These are phyloP conservation scores for Nicotiana undulata DNA, from an alignment of 257 asterid genomes.

Conservation along the genomic window DNA sequence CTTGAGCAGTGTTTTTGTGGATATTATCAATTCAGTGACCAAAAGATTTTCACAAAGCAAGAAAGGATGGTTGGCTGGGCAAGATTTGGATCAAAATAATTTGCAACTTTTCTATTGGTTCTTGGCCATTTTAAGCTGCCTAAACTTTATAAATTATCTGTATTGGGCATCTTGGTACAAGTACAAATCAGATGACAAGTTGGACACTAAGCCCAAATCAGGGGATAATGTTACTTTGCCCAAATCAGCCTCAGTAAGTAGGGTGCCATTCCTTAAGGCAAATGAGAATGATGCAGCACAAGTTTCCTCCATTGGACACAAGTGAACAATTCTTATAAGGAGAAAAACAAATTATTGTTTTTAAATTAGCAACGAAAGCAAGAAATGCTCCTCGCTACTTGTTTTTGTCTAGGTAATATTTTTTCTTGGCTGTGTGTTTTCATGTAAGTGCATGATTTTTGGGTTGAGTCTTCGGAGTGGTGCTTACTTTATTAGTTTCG, in stretches of 20 bases:
- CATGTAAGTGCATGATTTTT: not conserved
- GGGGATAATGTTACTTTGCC: not conserved
- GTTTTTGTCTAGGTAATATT: not conserved
- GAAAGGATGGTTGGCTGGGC: constrained; percentile 51
- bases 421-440: not conserved
- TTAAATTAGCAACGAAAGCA: not conserved
- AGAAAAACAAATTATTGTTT: not conserved
- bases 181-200: constrained; percentile 27
- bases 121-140: constrained; percentile 42
- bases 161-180: constrained; percentile 66
- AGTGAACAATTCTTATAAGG: not conserved
- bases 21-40: constrained; percentile 33
- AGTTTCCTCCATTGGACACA: not conserved
- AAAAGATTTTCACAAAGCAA: constrained; percentile 29
- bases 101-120: constrained; percentile 55
- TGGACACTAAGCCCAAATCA: not conserved
- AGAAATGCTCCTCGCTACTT: not conserved
- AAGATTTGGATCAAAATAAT: constrained; percentile 35
- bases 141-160: constrained; percentile 53
- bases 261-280: constrained; percentile 22
- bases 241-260: constrained; percentile 10
- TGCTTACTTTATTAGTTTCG: not conserved
- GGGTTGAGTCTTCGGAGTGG: not conserved
- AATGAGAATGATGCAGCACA: constrained; percentile 5
- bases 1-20: constrained; percentile 50